Percentiles rank a stretch among this genome's conserved stretches.
Conservation (phyloP, 2,329 filamentous ascomycete species). For the Trichoderma atroviride region DNA sequence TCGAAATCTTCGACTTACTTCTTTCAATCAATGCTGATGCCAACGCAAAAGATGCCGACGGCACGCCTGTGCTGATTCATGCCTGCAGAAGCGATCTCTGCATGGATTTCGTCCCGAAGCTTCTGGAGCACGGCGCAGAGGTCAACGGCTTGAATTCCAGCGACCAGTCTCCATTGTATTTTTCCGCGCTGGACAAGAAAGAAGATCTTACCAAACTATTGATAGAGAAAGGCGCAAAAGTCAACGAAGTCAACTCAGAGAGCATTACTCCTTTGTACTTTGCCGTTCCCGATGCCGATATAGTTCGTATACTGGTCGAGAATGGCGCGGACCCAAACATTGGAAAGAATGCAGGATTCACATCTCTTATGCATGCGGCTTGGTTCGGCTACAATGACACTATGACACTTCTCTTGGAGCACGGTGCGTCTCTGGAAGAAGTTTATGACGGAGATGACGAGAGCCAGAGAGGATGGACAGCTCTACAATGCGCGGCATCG, state of each 20-base stretch:
- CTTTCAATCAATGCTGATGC: conserved; percentile 24
- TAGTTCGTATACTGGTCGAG: conserved; percentile 20
- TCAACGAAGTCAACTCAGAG: conserved; percentile 25
- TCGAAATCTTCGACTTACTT: conserved; percentile 24
- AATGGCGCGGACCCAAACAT: conserved; percentile 24
- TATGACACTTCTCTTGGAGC: conserved; percentile 16
- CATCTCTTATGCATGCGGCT: conserved; percentile 23
- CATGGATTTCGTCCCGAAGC: neutral
- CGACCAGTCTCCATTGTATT: conserved; percentile 6
- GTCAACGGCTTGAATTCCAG: conserved; percentile 2
- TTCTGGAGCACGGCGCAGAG: conserved; percentile 27
- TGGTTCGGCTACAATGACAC: conserved; percentile 15
- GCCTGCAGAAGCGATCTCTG: neutral
- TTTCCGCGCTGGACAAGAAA: neutral
- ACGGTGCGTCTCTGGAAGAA: conserved; percentile 18
- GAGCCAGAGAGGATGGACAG: conserved; percentile 17
- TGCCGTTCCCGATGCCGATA: conserved; percentile 1
- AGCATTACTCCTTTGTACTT: conserved; percentile 17
- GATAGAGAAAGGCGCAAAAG: conserved; percentile 28
- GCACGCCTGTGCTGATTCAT: conserved; percentile 13
- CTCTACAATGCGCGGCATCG: conserved; percentile 15
- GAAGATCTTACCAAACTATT: conserved; percentile 25
- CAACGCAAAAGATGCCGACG: conserved; percentile 17
- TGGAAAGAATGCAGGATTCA: conserved; percentile 18
- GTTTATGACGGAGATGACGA: conserved; percentile 19